Conservation (phyloP, 148 eudicot genomes). For the Rhododendron ferrugineum region DNA sequence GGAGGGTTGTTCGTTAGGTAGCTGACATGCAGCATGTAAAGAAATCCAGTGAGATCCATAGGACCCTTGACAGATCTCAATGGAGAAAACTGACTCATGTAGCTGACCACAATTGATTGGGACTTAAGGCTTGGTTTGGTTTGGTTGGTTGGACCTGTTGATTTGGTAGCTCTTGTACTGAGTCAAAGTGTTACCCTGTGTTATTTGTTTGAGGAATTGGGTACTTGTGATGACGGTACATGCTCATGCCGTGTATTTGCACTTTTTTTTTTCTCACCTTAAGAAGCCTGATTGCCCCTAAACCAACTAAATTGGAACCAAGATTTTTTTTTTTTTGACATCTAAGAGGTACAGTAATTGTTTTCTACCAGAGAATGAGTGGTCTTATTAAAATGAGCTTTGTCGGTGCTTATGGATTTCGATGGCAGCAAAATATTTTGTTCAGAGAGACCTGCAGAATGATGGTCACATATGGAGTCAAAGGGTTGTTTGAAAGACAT, state of each 20-base stretch:
- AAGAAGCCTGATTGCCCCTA: neutral
- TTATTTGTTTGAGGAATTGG: neutral
- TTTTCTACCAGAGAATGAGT: neutral
- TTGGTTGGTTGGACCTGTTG: neutral
- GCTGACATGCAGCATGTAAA: neutral
- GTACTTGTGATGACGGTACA: neutral
- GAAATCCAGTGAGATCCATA: neutral
- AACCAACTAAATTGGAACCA: neutral
- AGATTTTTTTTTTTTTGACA: neutral
- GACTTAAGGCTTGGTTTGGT: neutral
- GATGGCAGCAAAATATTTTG: neutral
- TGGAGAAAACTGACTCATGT: neutral
- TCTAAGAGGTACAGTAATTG: neutral
- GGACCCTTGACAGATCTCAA: neutral
- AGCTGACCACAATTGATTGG: neutral
- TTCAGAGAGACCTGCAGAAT: neutral
- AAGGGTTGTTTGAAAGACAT: neutral
- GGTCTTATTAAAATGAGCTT: neutral
- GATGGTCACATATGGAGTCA: neutral
- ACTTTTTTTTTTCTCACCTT: neutral
- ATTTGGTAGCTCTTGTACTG: neutral
- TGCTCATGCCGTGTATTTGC: neutral
- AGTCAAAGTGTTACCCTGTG: neutral
- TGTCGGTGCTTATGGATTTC: neutral
- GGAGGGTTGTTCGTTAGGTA: neutral